These are phyloP conservation scores for Periconia macrospinosa DNA, from an alignment of 2,329 filamentous ascomycete genomes.

Conservation along the genomic window DNA sequence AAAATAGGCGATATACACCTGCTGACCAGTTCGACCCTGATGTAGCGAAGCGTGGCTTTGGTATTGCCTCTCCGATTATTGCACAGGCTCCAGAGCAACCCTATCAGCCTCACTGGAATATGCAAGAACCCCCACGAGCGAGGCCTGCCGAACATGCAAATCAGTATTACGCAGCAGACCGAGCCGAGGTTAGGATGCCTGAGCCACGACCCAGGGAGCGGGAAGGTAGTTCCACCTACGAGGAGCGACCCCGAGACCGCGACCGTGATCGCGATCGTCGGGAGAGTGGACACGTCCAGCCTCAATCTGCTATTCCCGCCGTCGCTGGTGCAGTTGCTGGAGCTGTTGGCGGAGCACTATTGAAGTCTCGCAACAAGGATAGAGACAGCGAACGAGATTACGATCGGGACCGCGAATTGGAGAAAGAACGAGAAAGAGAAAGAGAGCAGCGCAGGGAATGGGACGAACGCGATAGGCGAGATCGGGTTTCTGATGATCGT, in stretches of 20 bases:
- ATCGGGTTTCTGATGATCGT: slow-evolving; percentile 21
- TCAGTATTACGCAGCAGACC: slow-evolving; percentile 28
- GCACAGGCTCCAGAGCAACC: slow-evolving; percentile 44
- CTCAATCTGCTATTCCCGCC: slow-evolving; percentile 19
- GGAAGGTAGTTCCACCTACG: slow-evolving; percentile 23
- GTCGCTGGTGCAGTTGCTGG: slow-evolving; percentile 35
- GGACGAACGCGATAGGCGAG: slow-evolving; percentile 37
- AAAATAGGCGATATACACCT: slow-evolving; percentile 39
- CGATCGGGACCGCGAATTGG: slow-evolving; percentile 26
- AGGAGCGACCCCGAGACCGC: slow-evolving; percentile 37
- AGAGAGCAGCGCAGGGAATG: slow-evolving; percentile 43
- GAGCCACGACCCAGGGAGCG: slow-evolving; percentile 32
- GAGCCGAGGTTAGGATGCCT: slow-evolving; percentile 32
- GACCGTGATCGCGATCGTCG: slow-evolving; percentile 23
- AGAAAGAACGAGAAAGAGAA: slow-evolving; percentile 37
- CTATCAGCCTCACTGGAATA: slow-evolving; percentile 32
- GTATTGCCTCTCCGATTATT: slow-evolving; percentile 39
- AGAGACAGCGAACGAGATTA: slow-evolving; percentile 34
- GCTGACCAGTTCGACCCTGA: slow-evolving; percentile 46
- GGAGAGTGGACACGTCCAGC: slow-evolving; percentile 12
- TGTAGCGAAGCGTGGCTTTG: slow-evolving; percentile 51
- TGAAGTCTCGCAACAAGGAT: slow-evolving; percentile 37
- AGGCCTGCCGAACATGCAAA: slow-evolving; percentile 23
- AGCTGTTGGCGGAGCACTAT: slow-evolving; percentile 29
- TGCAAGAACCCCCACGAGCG: slow-evolving; percentile 17